Evolutionary conservation across 106 monocot genomes (phyloP).

Genomic region (Ottelia alismoides): DNA sequence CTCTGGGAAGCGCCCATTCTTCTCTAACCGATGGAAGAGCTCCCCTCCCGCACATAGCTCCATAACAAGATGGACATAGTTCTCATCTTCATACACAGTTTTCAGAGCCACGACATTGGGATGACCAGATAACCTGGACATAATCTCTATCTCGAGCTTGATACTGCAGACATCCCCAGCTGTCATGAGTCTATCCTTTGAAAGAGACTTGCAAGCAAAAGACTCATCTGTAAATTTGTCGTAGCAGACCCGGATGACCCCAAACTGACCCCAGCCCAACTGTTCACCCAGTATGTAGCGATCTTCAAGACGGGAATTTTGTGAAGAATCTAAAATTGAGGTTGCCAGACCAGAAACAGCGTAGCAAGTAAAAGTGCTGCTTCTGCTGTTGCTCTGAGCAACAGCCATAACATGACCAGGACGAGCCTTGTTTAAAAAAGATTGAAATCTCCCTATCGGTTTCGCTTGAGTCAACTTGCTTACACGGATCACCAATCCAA

Average conservation of each 20-base stretch:
- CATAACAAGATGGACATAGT: conserved; percentile 74
- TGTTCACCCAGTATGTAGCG: conserved; percentile 48
- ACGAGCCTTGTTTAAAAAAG: too few species aligned
- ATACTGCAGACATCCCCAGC: conserved; percentile 53
- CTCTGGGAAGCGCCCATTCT: conserved; percentile 58
- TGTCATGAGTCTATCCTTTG: conserved; percentile 69
- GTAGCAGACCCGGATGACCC: conserved; percentile 59
- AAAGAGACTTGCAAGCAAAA: conserved; percentile 83
- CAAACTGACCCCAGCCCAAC: conserved; percentile 88
- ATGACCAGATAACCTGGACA: conserved; percentile 75
- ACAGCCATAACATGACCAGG: conserved; percentile 32
- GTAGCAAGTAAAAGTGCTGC: conserved; percentile 39
- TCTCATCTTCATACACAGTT: conserved; percentile 79
- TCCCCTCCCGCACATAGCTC: conserved; percentile 94
- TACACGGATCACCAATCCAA: too few species aligned
- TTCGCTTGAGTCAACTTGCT: too few species aligned
- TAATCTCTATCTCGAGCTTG: conserved; percentile 89
- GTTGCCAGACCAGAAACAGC: conserved; percentile 32
- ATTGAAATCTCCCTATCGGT: too few species aligned
- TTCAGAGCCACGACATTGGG: conserved; percentile 80
- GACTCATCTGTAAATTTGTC: conserved; percentile 44
- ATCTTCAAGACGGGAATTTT: conserved; percentile 45
- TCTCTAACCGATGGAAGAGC: conserved; percentile 67
- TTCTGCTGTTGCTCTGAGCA: conserved; percentile 13
- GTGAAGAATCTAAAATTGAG: conserved; percentile 51